Conservation (phyloP, 192 early-diverging fungal genomes). For the Phycomyces nitens region DNA sequence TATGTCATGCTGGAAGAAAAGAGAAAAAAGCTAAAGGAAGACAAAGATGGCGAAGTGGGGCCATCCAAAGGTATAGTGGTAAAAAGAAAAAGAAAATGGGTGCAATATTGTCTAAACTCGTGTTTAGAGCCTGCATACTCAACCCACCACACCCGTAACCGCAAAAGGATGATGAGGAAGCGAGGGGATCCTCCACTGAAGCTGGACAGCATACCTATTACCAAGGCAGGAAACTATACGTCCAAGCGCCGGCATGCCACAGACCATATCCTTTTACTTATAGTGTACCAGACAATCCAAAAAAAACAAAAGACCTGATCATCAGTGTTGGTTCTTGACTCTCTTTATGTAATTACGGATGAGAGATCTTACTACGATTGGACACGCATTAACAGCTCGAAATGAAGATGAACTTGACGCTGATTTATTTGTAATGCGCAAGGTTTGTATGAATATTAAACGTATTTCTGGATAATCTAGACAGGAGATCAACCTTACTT, state of each 20-base stretch:
- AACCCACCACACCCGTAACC: no score
- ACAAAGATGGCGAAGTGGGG: constrained; percentile 13
- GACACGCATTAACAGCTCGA: background rate
- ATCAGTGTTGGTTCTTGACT: background rate
- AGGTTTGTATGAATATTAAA: background rate
- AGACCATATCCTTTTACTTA: background rate
- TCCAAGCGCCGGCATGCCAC: background rate
- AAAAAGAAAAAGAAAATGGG: no score
- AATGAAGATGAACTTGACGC: background rate
- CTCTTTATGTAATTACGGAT: background rate
- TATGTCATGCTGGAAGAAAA: constrained; percentile 18
- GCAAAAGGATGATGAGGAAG: no score
- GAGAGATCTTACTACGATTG: background rate
- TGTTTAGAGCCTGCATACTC: no score
- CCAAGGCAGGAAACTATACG: background rate
- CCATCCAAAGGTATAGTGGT: background rate
- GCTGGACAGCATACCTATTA: no score
- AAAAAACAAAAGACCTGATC: no score
- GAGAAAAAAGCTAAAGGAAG: constrained; percentile 14
- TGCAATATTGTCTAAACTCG: no score
- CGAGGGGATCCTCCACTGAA: no score
- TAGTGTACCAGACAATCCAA: no score
- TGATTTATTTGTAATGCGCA: background rate
- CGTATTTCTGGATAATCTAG: no score
- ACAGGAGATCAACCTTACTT: no score